These are phyloP conservation scores for Nothomitra cinnamomea DNA, from an alignment of 2,329 filamentous ascomycete genomes.

Conservation along the genomic window DNA sequence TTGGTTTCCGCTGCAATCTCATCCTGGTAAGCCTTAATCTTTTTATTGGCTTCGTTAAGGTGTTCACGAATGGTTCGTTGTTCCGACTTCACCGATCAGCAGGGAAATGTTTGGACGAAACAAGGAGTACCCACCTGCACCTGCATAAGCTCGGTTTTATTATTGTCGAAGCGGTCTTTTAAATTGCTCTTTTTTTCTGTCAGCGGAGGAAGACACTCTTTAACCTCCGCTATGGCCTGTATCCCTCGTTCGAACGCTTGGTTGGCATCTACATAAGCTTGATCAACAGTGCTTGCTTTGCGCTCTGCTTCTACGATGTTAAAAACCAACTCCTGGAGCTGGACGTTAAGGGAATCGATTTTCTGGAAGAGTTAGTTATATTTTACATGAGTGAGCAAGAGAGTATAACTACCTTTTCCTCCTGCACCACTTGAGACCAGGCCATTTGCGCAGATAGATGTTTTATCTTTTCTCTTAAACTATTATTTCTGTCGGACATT, in stretches of 20 bases:
- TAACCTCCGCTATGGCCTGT: slow-evolving; percentile 22
- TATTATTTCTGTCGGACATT: slow-evolving; percentile 46
- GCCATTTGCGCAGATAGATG: slow-evolving; percentile 49
- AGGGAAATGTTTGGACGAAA: neutral
- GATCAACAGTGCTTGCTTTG: slow-evolving; percentile 27
- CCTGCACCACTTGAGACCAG: slow-evolving; percentile 74
- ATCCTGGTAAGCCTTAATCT: slow-evolving; percentile 24
- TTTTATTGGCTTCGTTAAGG: slow-evolving; percentile 33
- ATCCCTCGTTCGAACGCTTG: slow-evolving; percentile 19
- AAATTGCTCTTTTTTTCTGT: slow-evolving; percentile 30
- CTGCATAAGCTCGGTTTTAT: slow-evolving; percentile 35
- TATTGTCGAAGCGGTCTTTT: slow-evolving; percentile 35
- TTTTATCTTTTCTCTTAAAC: slow-evolving; percentile 42
- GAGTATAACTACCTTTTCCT: slow-evolving; percentile 38
- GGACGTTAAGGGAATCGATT: slow-evolving; percentile 15
- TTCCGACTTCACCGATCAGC: slow-evolving; percentile 24
- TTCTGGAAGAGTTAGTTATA: slow-evolving; percentile 5
- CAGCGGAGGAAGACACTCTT: slow-evolving; percentile 24
- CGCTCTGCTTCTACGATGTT: slow-evolving; percentile 31
- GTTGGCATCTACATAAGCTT: slow-evolving; percentile 16
- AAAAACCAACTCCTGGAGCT: slow-evolving; percentile 21
- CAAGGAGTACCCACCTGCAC: slow-evolving; percentile 25
- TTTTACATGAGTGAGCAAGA: slow-evolving; percentile 9
- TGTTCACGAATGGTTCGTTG: slow-evolving; percentile 47
- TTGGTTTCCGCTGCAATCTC: slow-evolving; percentile 30